Conservation (phyloP, 1,284 basidiomycete genomes). For the Blastosporella zonata region DNA sequence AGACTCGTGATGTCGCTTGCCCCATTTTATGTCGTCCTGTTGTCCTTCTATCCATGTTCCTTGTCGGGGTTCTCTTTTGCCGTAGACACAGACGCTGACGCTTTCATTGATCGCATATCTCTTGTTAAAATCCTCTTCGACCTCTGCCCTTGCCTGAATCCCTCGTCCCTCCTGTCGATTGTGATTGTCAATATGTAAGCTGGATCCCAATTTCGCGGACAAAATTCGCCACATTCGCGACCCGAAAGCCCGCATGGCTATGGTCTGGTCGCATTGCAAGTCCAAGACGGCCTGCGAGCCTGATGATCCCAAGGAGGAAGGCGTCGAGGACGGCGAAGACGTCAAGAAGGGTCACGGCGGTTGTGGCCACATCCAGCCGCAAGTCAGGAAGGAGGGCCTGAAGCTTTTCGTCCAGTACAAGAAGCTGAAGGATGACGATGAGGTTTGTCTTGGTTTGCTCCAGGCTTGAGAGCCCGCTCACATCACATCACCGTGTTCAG, state of each 20-base stretch:
- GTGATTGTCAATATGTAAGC: slow-evolving; percentile 47
- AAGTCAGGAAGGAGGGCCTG: slow-evolving; percentile 91
- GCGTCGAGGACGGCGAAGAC: slow-evolving; percentile 72
- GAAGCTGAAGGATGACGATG: slow-evolving; percentile 89
- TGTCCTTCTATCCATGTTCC: slow-evolving; percentile 23
- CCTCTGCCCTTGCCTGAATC: slow-evolving; percentile 23
- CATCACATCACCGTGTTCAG: slow-evolving; percentile 34
- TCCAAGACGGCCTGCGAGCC: slow-evolving; percentile 84
- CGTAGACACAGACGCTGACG: slow-evolving; percentile 58
- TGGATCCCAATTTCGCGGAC: slow-evolving; percentile 79
- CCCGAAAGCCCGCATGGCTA: slow-evolving; percentile 84
- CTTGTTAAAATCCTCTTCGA: slow-evolving; percentile 28
- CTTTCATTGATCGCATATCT: slow-evolving; percentile 45
- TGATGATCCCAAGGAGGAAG: slow-evolving; percentile 85
- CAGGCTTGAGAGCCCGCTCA: not conserved
- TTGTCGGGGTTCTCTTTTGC: slow-evolving; percentile 29
- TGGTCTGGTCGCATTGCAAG: slow-evolving; percentile 85
- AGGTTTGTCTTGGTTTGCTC: slow-evolving; percentile 47
- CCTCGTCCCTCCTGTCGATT: slow-evolving; percentile 18
- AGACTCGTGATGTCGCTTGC: slow-evolving; percentile 50
- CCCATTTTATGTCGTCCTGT: slow-evolving; percentile 49
- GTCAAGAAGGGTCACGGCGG: slow-evolving; percentile 90
- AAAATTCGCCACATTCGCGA: slow-evolving; percentile 85
- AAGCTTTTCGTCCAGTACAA: slow-evolving; percentile 98
- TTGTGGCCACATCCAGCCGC: slow-evolving; percentile 91